Evolutionary conservation across 331 rosid species (phyloP), one percentile per base, ranked within the genome.

Genomic region (Acacia pycnantha): DNA sequence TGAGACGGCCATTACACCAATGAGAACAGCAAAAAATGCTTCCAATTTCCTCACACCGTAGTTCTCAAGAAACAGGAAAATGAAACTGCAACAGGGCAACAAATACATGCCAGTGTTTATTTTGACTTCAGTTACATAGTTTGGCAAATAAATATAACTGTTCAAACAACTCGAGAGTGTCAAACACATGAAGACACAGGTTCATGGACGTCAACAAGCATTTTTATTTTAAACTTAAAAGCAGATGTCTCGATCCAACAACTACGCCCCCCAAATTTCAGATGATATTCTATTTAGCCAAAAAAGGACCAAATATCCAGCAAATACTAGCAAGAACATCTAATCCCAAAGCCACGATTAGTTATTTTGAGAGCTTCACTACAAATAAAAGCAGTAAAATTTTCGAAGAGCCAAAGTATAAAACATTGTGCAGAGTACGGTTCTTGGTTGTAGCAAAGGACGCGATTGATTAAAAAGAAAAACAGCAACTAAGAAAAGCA

Each of bases 41-140:
- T 96, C 99, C 86, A 96, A 82, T 86, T 93, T 96, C 91, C 98
- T 88, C 85, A 94, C 99, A 22, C 99, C 99, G 73, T 96, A 96
- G 80, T 92, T 96, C 93, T 96, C 99, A 70, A 94, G 93, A 48
- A 96, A 87, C 29, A 96, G 98, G 76, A 96, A 96, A 79, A 96
- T 87, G 74, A 96, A 96, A 84, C 99, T 96, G 95, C 3, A 87
- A 77, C 70, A 82, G 68, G 18, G 68, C 76, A 89, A 62, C 13
- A 33, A 77, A 83, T 9, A 81, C 53, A 62, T 37, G 75, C 50
- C 72, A 59, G 22, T 54, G 65, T 14, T 54, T n/a, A 29, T 51
- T 74, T 69, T 41, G 27, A 53, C 70, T 41, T 31, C 15, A 73
- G 41, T 19, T 41, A 78, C 66, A 29, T 61, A 14, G 48, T 68